A percentile compares a stretch with the other conserved stretches of the same genome.
Conservation (phyloP, 441 rosid species). For the Populus tomentosa region DNA sequence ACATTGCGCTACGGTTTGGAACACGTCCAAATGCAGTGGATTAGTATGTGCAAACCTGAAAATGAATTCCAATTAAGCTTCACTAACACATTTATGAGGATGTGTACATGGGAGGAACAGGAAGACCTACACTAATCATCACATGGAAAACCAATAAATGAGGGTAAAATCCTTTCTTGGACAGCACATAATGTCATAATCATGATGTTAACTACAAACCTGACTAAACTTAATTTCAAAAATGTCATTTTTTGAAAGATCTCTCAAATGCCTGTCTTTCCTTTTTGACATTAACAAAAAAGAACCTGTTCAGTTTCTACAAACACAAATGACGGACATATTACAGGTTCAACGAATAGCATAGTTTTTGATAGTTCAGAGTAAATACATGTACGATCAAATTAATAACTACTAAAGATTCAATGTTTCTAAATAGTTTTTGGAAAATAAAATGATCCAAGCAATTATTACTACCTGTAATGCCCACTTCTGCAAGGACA, state of each 20-base stretch:
- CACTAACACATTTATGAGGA: background rate
- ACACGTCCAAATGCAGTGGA: constrained; percentile 86
- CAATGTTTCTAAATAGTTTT: background rate
- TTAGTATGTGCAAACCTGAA: constrained; percentile 98
- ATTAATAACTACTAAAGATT: background rate
- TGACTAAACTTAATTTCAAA: background rate
- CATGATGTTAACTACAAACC: background rate
- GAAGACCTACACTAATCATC: background rate
- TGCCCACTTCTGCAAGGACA: background rate
- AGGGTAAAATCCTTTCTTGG: no score
- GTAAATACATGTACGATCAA: background rate
- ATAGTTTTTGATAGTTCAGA: background rate
- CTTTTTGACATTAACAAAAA: background rate
- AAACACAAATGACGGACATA: background rate
- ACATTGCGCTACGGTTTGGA: constrained; percentile 76
- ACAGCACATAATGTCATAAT: no score
- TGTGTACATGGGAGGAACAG: background rate
- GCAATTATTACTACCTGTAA: background rate
- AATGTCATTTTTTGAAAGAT: background rate
- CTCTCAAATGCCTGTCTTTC: background rate
- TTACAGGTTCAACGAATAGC: background rate
- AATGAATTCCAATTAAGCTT: constrained; percentile 17
- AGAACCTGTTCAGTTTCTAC: background rate
- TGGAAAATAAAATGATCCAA: background rate
- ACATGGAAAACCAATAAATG: no score